Base-by-base conservation (phyloP, 202 grass and related monocot species). In the Setaria italica region DNA sequence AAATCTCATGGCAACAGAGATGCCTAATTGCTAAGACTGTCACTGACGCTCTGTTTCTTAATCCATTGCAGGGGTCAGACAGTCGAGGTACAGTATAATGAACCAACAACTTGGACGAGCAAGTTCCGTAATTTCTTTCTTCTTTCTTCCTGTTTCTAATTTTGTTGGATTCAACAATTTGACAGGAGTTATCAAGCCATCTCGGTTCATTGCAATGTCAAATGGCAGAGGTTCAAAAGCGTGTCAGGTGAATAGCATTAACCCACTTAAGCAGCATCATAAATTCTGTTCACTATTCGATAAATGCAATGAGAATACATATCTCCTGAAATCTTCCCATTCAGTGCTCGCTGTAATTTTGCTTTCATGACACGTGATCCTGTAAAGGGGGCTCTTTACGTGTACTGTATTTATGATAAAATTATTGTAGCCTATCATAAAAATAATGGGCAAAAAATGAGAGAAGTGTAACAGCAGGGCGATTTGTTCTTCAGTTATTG, bases 31-130 rank as follows among this genome's bases (percentile, higher is more conserved):
- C 5, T 58, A 82, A 72, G 62, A 67, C 69, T 62, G 51, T 92
- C 72, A 76, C 49, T 87, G 11, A 76, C 82, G 34, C 12, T 53
- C 62, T 83, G 55, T 35, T 82, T 91, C 78, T 84, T 4, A 87
- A 88, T 84, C 63, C 76, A 30, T 87, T 93, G 85, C 88, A 95
- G 93, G 78, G 88, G 80, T 70, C 92, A 97, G 69, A 89, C 91
- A 82, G 84, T 94, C 53, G 91, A 94, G 96, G 93, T 98, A 92
- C 30, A 80, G 39, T 72, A 74, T 17, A 5, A 69, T 9, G 6
- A 84, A 60, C 50, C 19, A 53, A 62, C 70, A 74, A 32, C 67
- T 73, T 72, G 12, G 49, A 62, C 30, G 68, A 82, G 43, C 33
- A 49, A 51, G 19, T 85, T 21, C 16, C 51, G 64, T 19, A 68